Evolutionary conservation across 2,329 filamentous ascomycete genomes (phyloP), one percentile per base, ranked within the genome.

Genomic region (Aspergillus sp.): DNA sequence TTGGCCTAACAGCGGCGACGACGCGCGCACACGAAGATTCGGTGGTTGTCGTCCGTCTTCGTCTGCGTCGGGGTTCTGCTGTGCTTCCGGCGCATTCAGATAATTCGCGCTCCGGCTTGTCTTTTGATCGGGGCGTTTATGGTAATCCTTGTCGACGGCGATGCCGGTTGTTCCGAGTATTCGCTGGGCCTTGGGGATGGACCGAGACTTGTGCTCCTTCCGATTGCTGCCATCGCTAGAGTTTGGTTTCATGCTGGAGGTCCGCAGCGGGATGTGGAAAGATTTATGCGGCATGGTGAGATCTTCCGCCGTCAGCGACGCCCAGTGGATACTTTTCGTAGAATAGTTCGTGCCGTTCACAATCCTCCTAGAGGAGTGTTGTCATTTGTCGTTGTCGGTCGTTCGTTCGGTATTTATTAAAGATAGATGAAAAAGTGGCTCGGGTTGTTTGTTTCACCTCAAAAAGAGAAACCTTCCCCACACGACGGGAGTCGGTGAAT

Each of bases 1-100:
- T 17, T 77, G 70, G 20, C 77, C 76, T 11, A 81, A 64, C 41
- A 80, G 60, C 17, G 79, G 78, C 9, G 79, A 81, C 1, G 79
- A 81, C 50, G 77, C 73, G 58, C 77, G 75, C 39, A 74, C 73
- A n/a, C 70, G 70, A 33, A 79, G 64, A 52, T 69, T 64, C 22
- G 67, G 70, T 11, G 65, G 60, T 9, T 68, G 69, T 5, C 63
- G 44, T 34, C 39, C 56, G 6, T 30, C 59, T 56, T 67, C 58
- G 57, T 47, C 61, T 22, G 40, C 58, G 17, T 57, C 58, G 44
- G 68, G 66, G 45, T 61, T 63, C 19, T 66, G 65, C 56, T 72
- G 71, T 37, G 70, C 73, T 41, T 76, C 70, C n/a, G 75, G 72
- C 17, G 77, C 72, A 57, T 71, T 75, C 62, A 77, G 73, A 45